Conservation (phyloP, 257 asterid species). For the Henckelia pumila region DNA sequence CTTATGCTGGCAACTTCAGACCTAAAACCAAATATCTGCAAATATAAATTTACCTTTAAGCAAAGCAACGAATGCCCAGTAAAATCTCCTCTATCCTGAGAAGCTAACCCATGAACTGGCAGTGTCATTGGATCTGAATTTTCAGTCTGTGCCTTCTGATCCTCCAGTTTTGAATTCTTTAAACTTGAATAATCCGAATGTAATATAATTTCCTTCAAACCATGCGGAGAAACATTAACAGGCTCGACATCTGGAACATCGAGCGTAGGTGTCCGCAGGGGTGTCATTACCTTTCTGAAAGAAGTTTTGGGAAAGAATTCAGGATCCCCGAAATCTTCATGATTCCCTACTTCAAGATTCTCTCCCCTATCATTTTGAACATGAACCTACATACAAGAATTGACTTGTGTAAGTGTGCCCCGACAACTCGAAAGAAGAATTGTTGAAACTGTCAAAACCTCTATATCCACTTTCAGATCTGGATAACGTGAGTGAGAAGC, state of each 20-base stretch:
- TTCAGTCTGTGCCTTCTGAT: background rate
- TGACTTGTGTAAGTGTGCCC: conserved; percentile 1
- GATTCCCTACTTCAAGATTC: conserved; percentile 3
- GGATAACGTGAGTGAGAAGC: conserved; percentile 57
- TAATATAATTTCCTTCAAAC: conserved; percentile 15
- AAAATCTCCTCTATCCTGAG: conserved; percentile 19
- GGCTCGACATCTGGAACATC: conserved; percentile 6
- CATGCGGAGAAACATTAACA: conserved; percentile 8
- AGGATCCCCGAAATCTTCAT: conserved; percentile 12
- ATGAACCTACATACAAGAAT: conserved; percentile 37
- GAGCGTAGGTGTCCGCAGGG: conserved; percentile 21
- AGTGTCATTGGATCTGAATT: conserved; percentile 13
- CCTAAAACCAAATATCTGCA: background rate
- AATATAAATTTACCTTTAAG: conserved; percentile 28
- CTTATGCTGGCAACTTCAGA: conserved; percentile 15
- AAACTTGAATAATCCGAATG: conserved; percentile 14
- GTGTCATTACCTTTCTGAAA: background rate
- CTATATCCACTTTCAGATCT: conserved; percentile 41
- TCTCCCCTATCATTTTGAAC: conserved; percentile 21
- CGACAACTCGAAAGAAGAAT: background rate
- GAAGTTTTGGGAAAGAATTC: conserved; percentile 4
- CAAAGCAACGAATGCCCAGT: conserved; percentile 2
- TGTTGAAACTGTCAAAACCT: conserved; percentile 39
- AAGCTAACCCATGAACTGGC: conserved; percentile 14
- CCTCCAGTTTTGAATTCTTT: conserved; percentile 25